Base-by-base conservation (phyloP, 1,139 yeast genomes). In the Suhomyces guaymorum region DNA sequence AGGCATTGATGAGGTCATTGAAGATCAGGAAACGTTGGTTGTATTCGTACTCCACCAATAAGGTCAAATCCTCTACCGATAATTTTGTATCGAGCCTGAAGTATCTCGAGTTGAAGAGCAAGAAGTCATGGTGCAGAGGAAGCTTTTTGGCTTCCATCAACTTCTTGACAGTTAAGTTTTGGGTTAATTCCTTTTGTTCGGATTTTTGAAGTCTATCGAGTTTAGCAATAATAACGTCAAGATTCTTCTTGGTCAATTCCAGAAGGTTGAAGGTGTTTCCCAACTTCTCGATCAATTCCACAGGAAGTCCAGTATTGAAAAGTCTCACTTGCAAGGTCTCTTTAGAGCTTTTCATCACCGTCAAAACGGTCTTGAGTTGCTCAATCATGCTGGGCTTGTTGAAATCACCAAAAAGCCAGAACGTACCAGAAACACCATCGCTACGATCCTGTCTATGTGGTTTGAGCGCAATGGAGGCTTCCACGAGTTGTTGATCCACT, bases 381-480 rank as follows among this genome's bases (percentile, higher is more conserved):
- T 57, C 46, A 12, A 70, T 36, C 11, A 72, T 55, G 2, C 47
- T 40, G 1, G 43, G 31, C 3, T 66, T 51, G 11, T 63, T 59
- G 34, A 80, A 67, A 48, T 80, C 77, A 10, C 87, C 89, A 35
- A 78, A 57, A 9, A 82, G 44, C 71, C 85, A 79, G 11, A 79
- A 44, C 0, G 81, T 66, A 1, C 58, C 53, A 1, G 61, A 41
- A 5, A 55, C 32, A 13, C 42, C 38, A 9, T 26, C 25, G 4
- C 12, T 6, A 24, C 38, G 15, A 6, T 38, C 40, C 14, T 49
- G 30, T 33, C 44, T 35, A 19, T 43, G 38, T 26, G 31, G 26
- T 34, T 44, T 42, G 46, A 56, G 32, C 4, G 39, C 20, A 15
- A 43, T 11, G 0, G 70, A 52, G 7, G 46, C 30, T 4, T 50